phyloP scores from a whole-genome alignment of 2,329 filamentous ascomycete species.

The Neofusicoccum parvum region DNA sequence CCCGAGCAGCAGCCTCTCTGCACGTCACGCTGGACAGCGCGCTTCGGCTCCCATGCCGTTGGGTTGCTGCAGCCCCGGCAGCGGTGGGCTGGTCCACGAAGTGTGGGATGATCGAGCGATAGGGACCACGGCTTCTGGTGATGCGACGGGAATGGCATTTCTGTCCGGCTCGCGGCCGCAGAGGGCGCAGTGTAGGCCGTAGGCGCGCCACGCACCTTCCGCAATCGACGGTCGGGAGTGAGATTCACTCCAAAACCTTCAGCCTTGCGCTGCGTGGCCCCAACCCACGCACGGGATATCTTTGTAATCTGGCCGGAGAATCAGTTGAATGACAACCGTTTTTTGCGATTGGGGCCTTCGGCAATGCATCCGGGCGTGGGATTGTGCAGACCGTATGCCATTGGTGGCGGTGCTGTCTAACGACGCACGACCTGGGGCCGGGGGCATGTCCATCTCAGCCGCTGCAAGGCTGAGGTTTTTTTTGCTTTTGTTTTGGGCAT shows the following conservation, averaged over 20 bases:
- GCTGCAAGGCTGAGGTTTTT: background rate
- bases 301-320: background rate
- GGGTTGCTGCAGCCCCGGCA: constrained; percentile 64
- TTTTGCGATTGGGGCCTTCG: background rate
- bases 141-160: background rate
- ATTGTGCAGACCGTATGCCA: background rate
- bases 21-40: constrained; percentile 63
- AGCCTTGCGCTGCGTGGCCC: background rate
- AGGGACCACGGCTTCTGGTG: background rate
- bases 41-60: constrained; percentile 82
- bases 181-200: background rate
- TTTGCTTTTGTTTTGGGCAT: background rate
- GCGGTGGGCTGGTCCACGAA: constrained; percentile 28
- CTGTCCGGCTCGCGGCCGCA: too few species aligned
- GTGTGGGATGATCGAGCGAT: constrained; percentile 9
- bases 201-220: background rate
- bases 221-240: background rate
- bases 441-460: background rate
- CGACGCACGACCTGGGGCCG: background rate
- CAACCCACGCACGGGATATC: background rate
- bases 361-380: background rate
- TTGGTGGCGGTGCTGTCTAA: background rate
- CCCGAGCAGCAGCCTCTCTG: constrained; percentile 79
- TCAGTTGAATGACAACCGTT: constrained; percentile 2
- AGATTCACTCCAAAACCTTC: background rate